These are phyloP conservation scores for Chrysanthemum seticuspe DNA, from an alignment of 129 eudicot species.

Conservation along the genomic window DNA sequence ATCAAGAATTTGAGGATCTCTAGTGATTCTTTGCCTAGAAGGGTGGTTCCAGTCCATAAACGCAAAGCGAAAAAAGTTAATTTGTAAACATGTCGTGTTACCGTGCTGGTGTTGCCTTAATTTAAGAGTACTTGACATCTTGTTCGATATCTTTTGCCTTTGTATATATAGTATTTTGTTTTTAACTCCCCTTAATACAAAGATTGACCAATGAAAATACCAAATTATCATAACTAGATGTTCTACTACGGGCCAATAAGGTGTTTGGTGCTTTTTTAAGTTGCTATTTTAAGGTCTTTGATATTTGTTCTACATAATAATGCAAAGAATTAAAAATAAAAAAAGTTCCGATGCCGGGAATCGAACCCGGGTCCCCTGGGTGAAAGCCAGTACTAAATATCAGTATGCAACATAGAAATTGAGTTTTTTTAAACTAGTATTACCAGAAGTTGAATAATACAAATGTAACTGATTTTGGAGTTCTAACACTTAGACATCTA, in stretches of 20 bases:
- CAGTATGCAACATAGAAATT: too few relatives aligned
- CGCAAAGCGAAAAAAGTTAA: not conserved
- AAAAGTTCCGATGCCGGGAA: constrained; percentile 69
- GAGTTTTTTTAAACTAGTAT: too few relatives aligned
- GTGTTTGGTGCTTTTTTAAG: too few relatives aligned
- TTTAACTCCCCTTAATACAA: not conserved
- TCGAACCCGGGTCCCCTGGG: constrained; percentile 99
- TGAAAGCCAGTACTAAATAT: constrained; percentile 69
- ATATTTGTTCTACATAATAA: too few relatives aligned
- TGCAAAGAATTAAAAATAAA: not conserved
- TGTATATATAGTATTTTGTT: not conserved
- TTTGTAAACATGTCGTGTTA: not conserved
- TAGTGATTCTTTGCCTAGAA: constrained; percentile 20
- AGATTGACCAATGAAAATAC: too few relatives aligned
- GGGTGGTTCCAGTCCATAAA: constrained; percentile 20
- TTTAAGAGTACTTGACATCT: not conserved
- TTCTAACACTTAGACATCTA: too few relatives aligned
- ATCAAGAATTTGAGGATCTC: constrained; percentile 29
- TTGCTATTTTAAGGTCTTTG: too few relatives aligned
- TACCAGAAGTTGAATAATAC: too few relatives aligned
- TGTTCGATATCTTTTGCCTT: not conserved
- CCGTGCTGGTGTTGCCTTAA: too few relatives aligned
- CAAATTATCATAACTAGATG: too few relatives aligned
- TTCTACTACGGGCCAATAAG: too few relatives aligned
- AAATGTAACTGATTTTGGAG: too few relatives aligned